phyloP scores from a whole-genome alignment of 2,329 filamentous ascomycete genomes.

The Neurospora sp. region DNA sequence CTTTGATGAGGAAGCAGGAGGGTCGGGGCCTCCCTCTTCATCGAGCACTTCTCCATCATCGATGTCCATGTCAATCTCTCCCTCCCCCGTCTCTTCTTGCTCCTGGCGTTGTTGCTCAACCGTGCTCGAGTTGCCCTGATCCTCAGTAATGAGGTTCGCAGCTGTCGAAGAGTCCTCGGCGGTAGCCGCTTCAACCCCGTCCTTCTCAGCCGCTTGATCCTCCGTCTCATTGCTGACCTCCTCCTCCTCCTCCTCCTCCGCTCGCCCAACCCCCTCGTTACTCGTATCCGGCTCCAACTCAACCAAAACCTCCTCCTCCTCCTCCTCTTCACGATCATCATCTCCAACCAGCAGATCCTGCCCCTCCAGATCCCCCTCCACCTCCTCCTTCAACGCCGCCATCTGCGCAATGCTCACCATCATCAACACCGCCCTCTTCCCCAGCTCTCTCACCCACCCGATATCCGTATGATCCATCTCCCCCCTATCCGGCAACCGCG shows the following conservation, averaged over 20 bases:
- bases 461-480: conserved; percentile 68
- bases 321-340: conserved; percentile 16
- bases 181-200: background rate
- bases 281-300: conserved; percentile 10
- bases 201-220: conserved; percentile 18
- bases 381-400: conserved; percentile 32
- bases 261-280: conserved; percentile 9
- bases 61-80: conserved; percentile 21
- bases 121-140: background rate
- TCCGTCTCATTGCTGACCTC: conserved; percentile 12
- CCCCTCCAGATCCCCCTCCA: conserved; percentile 24
- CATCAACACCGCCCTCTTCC: conserved; percentile 60
- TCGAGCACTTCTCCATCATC: conserved; percentile 30
- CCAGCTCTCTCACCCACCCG: conserved; percentile 66
- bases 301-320: conserved; percentile 15
- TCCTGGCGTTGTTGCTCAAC: background rate
- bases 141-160: conserved; percentile 1
- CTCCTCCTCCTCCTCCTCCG: conserved; percentile 9
- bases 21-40: conserved; percentile 2
- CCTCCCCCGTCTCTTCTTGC: conserved; percentile 12
- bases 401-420: conserved; percentile 45
- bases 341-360: conserved; percentile 14
- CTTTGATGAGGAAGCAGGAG: conserved; percentile 11
- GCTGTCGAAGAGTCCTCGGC: background rate
- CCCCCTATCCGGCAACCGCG: conserved; percentile 62